Evolutionary conservation across 345 rosid genomes (phyloP), one percentile per base, ranked within the genome.

Genomic region (Capsella bursapastoris): DNA sequence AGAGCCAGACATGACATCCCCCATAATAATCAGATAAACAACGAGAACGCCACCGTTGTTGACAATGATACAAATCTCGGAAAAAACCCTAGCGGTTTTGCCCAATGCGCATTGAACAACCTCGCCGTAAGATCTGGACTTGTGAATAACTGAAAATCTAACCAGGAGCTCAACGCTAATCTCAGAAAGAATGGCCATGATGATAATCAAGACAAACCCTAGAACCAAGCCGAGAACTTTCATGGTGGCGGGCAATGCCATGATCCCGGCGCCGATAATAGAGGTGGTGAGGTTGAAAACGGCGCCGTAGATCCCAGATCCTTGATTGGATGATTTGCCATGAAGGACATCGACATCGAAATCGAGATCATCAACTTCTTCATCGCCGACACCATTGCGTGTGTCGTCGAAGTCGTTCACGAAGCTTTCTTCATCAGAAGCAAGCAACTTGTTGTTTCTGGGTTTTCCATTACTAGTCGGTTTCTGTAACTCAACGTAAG

Each of bases 161-260:
- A 95, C 64, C 43, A 90, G 58, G 80, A 90, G 73, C 74, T 95
- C 99, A 6, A 95, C 98, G 52, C 94, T 95, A 38, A 92, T 78
- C 80, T 95, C 97, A 8, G 99, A 92, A 50, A 95, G 32, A 62
- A 92, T 51, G 0, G 89, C 99, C 82, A 95, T 90, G n/a, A 95
- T 14, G 37, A 95, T 9, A 11, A 95, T 92, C 79, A 95, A 62
- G 32, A 89, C 10, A 60, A 87, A 37, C 63, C 98, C 98, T 34
- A 87, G 70, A 62, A 83, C 62, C 82, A 95, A 50, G 29, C 99
- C 98, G 25, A 95, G 91, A 72, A 95, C 92, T 81, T 95, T 92
- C 96, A 95, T 88, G 8, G 96, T 86, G 18, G 99, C 98, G 3
- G 99, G 99, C 76, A 95, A 84, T 75, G 99, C 98, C 99, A 95